phyloP scores from a whole-genome alignment of 352 stramenopile genomes.

The Phytophthora foliorum region DNA sequence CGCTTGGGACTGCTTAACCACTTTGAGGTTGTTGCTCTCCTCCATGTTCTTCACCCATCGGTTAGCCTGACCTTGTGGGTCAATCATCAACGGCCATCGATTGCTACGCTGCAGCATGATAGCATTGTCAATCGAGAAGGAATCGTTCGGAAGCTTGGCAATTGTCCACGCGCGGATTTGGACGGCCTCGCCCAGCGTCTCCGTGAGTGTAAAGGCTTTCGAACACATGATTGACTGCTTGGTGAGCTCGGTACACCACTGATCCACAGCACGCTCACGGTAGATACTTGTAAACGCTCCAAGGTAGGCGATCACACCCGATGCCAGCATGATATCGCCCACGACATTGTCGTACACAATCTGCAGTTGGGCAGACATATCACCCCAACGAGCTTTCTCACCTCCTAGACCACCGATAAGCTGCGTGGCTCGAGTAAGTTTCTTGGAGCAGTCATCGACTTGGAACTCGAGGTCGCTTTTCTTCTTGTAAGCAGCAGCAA shows the following conservation, averaged over 20 bases:
- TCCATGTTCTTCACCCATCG: conserved; percentile 97
- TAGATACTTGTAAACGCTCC: conserved; percentile 94
- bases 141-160: conserved; percentile 95
- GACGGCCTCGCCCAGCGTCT: conserved; percentile 92
- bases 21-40: conserved; percentile 89
- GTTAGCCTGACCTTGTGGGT: conserved; percentile 96
- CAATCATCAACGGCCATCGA: conserved; percentile 97
- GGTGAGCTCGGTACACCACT: conserved; percentile 81
- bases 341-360: conserved; percentile 93
- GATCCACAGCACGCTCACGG: conserved; percentile 86
- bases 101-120: conserved; percentile 95
- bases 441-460: conserved; percentile 94
- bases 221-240: conserved; percentile 87
- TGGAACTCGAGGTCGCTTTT: conserved; percentile 92
- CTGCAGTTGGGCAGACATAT: conserved; percentile 89
- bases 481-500: conserved; percentile 94
- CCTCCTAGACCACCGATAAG: conserved; percentile 95
- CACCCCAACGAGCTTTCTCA: conserved; percentile 94
- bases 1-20: conserved; percentile 94
- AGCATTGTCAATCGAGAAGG: conserved; percentile 96
- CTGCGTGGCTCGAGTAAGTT: conserved; percentile 93
- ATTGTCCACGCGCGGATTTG: conserved; percentile 96
- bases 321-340: conserved; percentile 94
- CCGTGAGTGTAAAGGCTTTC: conserved; percentile 79
- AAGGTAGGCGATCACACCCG: conserved; percentile 95